Percentiles rank a stretch among this genome's conserved stretches.
Conservation (phyloP, 345 rosid species). For the Mercurialis annua region DNA sequence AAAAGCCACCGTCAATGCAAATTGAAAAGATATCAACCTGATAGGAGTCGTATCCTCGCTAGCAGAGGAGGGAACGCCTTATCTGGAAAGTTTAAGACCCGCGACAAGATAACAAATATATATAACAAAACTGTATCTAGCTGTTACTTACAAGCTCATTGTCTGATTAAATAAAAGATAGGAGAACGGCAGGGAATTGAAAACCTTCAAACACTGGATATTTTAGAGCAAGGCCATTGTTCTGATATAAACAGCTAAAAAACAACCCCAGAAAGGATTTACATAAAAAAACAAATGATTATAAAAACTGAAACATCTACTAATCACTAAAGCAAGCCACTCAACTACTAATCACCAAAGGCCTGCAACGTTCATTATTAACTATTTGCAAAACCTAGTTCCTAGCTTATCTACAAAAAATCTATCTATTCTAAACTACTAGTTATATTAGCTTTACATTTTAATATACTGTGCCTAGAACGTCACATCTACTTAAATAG, state of each 20-base stretch:
- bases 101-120: background rate
- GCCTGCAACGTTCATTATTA: background rate
- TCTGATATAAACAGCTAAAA: background rate
- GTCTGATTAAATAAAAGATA: background rate
- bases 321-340: background rate
- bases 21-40: background rate
- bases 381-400: background rate
- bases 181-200: background rate
- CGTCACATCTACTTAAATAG: constrained; percentile 22
- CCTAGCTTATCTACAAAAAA: background rate
- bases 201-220: background rate
- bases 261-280: background rate
- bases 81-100: background rate
- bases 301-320: background rate
- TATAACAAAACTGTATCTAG: background rate
- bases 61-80: background rate
- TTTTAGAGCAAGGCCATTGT: background rate
- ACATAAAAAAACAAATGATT: background rate
- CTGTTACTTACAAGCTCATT: background rate
- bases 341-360: background rate
- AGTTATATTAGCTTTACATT: background rate
- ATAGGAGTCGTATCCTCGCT: background rate
- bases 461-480: background rate
- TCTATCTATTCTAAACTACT: background rate
- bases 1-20: background rate